Conservation (phyloP, 2,329 filamentous ascomycete genomes). For the Aspergillus persii region DNA sequence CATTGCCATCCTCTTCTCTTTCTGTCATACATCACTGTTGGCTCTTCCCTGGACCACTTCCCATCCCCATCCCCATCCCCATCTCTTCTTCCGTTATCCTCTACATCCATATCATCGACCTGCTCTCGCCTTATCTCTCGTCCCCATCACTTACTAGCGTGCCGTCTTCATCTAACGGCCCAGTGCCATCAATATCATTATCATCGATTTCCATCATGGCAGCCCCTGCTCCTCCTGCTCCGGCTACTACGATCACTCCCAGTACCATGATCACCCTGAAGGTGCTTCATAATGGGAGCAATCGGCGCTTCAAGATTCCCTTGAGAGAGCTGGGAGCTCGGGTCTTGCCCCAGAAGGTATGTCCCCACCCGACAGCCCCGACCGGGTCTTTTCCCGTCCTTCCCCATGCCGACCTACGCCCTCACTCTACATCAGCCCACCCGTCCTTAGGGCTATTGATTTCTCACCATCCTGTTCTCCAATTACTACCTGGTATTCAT, state of each 20-base stretch:
- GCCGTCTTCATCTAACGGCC: conserved; percentile 1
- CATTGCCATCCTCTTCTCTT: not conserved
- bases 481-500: not conserved
- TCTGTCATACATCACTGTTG: not conserved
- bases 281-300: conserved; percentile 71
- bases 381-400: conserved; percentile 13
- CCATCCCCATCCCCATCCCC: not conserved
- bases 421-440: not conserved
- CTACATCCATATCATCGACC: not conserved
- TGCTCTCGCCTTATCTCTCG: conserved; percentile 1
- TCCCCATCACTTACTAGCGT: conserved; percentile 10
- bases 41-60: not conserved
- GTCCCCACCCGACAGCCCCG: conserved; percentile 44
- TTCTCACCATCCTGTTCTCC: not conserved
- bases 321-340: conserved; percentile 76
- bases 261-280: conserved; percentile 84
- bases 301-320: conserved; percentile 83
- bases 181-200: conserved; percentile 1
- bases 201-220: conserved; percentile 23
- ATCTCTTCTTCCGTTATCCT: not conserved
- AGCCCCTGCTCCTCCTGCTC: conserved; percentile 41
- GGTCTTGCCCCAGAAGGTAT: conserved; percentile 79
- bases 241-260: conserved; percentile 48
- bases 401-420: not conserved
- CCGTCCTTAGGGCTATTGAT: not conserved